Evolutionary conservation across 2,329 filamentous ascomycete species (phyloP), one percentile per base, ranked within the genome.

Genomic region (Aspergillus japonicus): DNA sequence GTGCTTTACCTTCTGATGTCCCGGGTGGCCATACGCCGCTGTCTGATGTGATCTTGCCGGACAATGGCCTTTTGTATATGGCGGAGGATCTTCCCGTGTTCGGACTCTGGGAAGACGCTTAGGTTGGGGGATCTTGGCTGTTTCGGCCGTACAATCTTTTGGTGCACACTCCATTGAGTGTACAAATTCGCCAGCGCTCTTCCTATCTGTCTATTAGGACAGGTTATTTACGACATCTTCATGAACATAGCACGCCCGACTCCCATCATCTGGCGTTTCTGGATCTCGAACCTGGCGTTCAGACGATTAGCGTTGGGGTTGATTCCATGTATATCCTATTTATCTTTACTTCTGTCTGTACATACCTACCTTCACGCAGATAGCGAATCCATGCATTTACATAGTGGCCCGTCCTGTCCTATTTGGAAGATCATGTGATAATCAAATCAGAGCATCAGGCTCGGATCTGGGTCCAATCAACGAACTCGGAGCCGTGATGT

Each of bases 11-110:
- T 14, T 47, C 53, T 5, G 33, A 65, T 1, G 59, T 59, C 0
- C 62, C 64, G 5, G 63, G 62, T 10, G 67, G 69, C 5, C 71
- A 70, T 14, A 74, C 72, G 1, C 72, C 72, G 1, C 60, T 73
- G 3, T 74, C 72, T 3, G 72, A 73, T 57, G 61, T 73, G 44
- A 66, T 74, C 5, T 64, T 74, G 16, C 67, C 72, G 0, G 71
- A 73, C 4, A 73, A 73, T 47, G 71, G 71, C 1, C 62, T 74
- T 14, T 57, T 74, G 6, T 74, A 74, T 35, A 71, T 73, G 69
- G 71, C 72, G 0, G 72, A 74, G 33, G 72, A 74, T 56, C 61
- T 74, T 7, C 69, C 71, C 0, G 67, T 71, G 1, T 73, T 74
- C 57, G 72, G 71, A 3, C 63, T 73, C 5, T 74, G 72, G 69